Conservation (phyloP, 1,284 basidiomycete species). For the Sporisorium iseilematis-ciliati region DNA sequence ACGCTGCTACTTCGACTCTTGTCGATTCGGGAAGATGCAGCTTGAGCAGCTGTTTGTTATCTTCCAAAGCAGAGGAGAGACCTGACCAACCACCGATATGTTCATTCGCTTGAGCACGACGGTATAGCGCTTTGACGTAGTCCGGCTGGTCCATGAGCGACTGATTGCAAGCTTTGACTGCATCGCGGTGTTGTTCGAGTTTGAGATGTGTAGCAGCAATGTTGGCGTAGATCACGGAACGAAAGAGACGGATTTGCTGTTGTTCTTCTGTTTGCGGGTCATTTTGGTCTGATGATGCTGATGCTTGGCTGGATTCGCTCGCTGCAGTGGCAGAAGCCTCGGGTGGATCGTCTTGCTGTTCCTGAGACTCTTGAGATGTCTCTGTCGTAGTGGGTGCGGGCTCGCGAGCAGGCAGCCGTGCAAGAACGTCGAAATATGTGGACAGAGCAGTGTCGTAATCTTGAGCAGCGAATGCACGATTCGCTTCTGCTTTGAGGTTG, state of each 20-base stretch:
- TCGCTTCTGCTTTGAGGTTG: slow-evolving; percentile 51
- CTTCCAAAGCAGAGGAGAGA: slow-evolving; percentile 81
- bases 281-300: not conserved
- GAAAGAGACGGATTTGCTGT: slow-evolving; percentile 34
- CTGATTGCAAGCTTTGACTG: slow-evolving; percentile 80
- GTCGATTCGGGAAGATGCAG: slow-evolving; percentile 76
- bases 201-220: slow-evolving; percentile 84
- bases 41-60: slow-evolving; percentile 77
- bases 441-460: slow-evolving; percentile 51
- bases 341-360: not conserved
- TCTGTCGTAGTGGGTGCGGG: not conserved
- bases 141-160: slow-evolving; percentile 82
- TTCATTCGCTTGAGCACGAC: slow-evolving; percentile 87
- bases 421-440: slow-evolving; percentile 53
- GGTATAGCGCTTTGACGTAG: slow-evolving; percentile 88
- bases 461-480: slow-evolving; percentile 43
- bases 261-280: slow-evolving; percentile 37
- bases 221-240: slow-evolving; percentile 76
- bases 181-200: slow-evolving; percentile 74
- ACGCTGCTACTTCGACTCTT: slow-evolving; percentile 17
- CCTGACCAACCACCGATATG: slow-evolving; percentile 84
- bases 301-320: not conserved
- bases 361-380: not conserved
- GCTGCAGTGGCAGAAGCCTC: not conserved
- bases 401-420: slow-evolving; percentile 36